These are phyloP conservation scores for Brassica rapa DNA, from an alignment of 345 rosid genomes.

Conservation along the genomic window DNA sequence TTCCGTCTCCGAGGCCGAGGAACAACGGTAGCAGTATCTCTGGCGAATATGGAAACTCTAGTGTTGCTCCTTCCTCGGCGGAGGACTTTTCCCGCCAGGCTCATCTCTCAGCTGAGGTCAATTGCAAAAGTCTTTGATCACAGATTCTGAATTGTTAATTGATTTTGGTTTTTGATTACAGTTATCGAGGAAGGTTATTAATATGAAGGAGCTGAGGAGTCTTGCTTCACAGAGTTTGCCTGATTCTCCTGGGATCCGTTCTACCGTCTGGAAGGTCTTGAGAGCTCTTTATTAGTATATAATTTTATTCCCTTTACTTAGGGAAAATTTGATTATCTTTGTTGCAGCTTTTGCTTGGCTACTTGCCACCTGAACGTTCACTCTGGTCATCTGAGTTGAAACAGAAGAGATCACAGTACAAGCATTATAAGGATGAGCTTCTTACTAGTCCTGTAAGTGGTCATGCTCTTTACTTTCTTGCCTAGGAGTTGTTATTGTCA, in stretches of 20 bases:
- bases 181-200: conserved; percentile 86
- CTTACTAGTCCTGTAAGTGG: conserved; percentile 88
- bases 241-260: conserved; percentile 82
- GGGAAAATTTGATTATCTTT: background rate
- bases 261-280: conserved; percentile 72
- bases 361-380: conserved; percentile 80
- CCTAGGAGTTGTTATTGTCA: conserved; percentile 2
- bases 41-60: conserved; percentile 46
- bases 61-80: conserved; percentile 40
- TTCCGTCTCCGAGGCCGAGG: conserved; percentile 45
- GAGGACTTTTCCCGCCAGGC: conserved; percentile 85
- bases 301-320: background rate
- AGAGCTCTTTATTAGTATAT: background rate
- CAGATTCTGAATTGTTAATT: background rate
- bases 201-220: conserved; percentile 79
- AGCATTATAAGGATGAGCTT: conserved; percentile 83
- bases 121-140: background rate
- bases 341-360: conserved; percentile 86
- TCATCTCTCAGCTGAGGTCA: conserved; percentile 78
- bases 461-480: conserved; percentile 19
- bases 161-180: conserved; percentile 8
- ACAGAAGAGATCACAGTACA: conserved; percentile 87
- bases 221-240: conserved; percentile 83
- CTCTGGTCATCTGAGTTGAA: conserved; percentile 82
- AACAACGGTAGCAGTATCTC: conserved; percentile 34